phyloP scores from a whole-genome alignment of 2,329 filamentous ascomycete genomes.

The Sarocladiaceae sp. region DNA sequence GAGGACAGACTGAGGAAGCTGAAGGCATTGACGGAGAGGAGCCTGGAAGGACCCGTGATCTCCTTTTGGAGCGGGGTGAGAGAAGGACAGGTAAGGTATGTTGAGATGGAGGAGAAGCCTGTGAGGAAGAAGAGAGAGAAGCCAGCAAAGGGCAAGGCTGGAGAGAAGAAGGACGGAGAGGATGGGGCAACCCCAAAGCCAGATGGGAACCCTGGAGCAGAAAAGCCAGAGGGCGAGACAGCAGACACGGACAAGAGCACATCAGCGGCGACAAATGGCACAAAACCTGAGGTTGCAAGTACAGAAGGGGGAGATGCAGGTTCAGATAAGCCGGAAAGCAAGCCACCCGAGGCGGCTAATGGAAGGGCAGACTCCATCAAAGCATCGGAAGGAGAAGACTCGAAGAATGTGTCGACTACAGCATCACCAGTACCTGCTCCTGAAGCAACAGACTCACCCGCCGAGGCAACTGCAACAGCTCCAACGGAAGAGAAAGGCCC shows the following conservation, averaged over 20 bases:
- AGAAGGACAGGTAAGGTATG: constrained; percentile 54
- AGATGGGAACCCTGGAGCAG: constrained; percentile 6
- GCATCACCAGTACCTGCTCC: neutral
- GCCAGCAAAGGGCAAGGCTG: constrained; percentile 20
- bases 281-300: neutral
- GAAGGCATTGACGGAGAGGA: constrained; percentile 82
- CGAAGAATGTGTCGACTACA: neutral
- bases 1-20: constrained; percentile 79
- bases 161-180: constrained; percentile 14
- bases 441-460: neutral
- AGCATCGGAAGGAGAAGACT: neutral
- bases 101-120: constrained; percentile 56
- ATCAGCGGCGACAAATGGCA: neutral
- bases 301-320: neutral
- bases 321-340: neutral
- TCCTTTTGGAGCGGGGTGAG: constrained; percentile 92
- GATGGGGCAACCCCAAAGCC: constrained; percentile 13
- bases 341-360: neutral
- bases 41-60: constrained; percentile 82
- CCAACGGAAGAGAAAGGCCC: too few species aligned
- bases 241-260: neutral
- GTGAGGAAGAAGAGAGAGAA: constrained; percentile 52
- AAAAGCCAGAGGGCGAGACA: constrained; percentile 5
- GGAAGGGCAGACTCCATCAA: neutral
- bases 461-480: neutral